These are phyloP conservation scores for Excoecaria cochinchinensis DNA, from an alignment of 345 rosid genomes.

Conservation along the genomic window DNA sequence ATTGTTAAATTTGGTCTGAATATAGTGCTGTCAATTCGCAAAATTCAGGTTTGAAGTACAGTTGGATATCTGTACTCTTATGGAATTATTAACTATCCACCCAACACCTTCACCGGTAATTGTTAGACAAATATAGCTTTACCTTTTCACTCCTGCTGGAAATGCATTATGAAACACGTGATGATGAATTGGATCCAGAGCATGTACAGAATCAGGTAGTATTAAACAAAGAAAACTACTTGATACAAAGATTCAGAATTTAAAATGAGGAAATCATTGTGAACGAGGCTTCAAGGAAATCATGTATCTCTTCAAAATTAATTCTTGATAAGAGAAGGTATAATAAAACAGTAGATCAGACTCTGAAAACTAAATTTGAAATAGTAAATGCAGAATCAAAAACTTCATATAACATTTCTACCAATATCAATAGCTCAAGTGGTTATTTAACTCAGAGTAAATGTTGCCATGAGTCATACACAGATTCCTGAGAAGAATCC, in stretches of 20 bases:
- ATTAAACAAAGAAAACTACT: constrained; percentile 72
- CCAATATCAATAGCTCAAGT: neutral
- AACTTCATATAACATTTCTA: too few relatives aligned
- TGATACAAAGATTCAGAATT: constrained; percentile 32
- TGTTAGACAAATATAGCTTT: constrained; percentile 10
- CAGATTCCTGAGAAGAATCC: too few relatives aligned
- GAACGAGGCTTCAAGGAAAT: neutral
- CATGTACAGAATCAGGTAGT: constrained; percentile 72
- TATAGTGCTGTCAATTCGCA: neutral
- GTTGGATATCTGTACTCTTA: neutral
- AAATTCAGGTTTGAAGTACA: neutral
- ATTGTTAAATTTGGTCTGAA: neutral
- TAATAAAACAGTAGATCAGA: neutral
- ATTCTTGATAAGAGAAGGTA: neutral
- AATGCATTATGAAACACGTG: constrained; percentile 72
- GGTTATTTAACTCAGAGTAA: neutral
- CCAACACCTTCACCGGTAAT: neutral
- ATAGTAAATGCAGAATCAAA: neutral
- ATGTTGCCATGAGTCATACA: neutral
- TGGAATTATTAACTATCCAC: neutral
- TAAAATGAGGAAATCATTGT: too few relatives aligned
- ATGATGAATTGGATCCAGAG: constrained; percentile 73
- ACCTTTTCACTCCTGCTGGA: constrained; percentile 76
- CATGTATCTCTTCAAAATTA: neutral
- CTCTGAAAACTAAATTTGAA: neutral